Base-by-base conservation (phyloP, 2,329 filamentous ascomycete species). In the Purpureocillium lavendulum region DNA sequence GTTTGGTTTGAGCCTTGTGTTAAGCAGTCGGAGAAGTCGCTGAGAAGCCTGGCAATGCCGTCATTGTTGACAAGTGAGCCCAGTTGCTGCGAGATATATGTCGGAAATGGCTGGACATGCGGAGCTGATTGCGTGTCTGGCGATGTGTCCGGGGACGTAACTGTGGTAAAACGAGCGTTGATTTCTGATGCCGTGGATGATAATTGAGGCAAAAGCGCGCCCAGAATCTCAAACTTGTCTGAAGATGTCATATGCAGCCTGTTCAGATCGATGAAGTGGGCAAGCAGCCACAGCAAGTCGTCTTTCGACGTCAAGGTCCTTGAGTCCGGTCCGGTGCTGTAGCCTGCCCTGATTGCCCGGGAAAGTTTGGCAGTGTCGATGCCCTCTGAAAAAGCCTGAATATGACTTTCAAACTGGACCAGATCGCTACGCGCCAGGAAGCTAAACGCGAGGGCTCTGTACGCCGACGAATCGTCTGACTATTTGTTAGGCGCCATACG, bases 41-140 rank as follows among this genome's bases (percentile, higher is more conserved):
- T 47, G 7, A 65, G 40, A 28, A 61, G 49, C 12, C 52, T 52
- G 0, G 81, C 77, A 39, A 95, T 84, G 30, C 83, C 85, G 33
- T 80, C 73, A 56, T 86, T 77, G 45, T 88, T 81, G 26, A 94
- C 77, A 7, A 95, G 65, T 9, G 81, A 84, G 13, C 74, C 60
- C 2, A 95, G 65, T 49, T 87, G 77, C 1, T 72, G 66, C 35
- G 73, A 71, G 11, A 94, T 61, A 52, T 87, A 84, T 0, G 67
- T 50, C 45, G 72, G 61, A 13, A 79, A 50, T 9, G 55, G 46
- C 33, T 39, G 48, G 24, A 47, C 35, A 8, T 26, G 5, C 21
- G 21, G 6, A 26, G 21, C 6, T 5, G 5, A 10, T 26, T 26
- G 21, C 21, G 21, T 26, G 21, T 26, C 21, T 26, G 21, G 21